Evolutionary conservation across 495 filamentous ascomycete genomes (phyloP), one percentile per base, ranked within the genome.

Genomic region (Penicillium canariense): DNA sequence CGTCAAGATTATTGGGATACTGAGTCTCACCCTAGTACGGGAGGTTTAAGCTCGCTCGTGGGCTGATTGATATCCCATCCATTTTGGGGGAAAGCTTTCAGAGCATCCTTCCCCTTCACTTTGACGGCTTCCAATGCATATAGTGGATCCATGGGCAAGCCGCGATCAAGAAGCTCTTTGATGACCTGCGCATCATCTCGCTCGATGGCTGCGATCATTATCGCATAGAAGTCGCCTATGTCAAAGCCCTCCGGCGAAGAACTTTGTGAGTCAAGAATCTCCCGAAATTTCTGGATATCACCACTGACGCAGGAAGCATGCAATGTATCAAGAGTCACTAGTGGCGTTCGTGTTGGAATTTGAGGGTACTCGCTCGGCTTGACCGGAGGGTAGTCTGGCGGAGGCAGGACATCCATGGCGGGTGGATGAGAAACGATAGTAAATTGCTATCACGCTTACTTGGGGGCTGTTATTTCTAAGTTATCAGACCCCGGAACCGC

Each of bases 1-100:
- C 12, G 15, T 18, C 7, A 5, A 11, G 27, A 32, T 1, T 32
- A 28, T 46, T 46, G 23, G 27, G 27, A 30, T 5, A n/a, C n/a
- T n/a, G 17, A 25, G 11, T 20, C 52, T 56, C 15, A 62, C 60
- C 55, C 48, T 17, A 55, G 55, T 50, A 59, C 7, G 11, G 60
- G 60, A 50, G 51, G 52, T 27, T 52, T 40, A 15, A 56, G 48
- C 22, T 59, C 52, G 45, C 55, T 56, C 7, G 50, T 50, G 12
- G 60, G 55, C 23, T 62, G n/a, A 52, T 59, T 59, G 18, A 59
- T 63, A 56, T 59, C 35, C 60, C 52, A 59, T n/a, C 52, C 49
- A 32, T 42, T 48, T 28, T 54, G 11, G 27, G 49, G 18, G 22
- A 56, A 59, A 28, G 22, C 39, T 17, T 44, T 30, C 10, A 59